Evolutionary conservation across 768 basidiomycete genomes (phyloP).

Genomic region (Clathrus columnatus): DNA sequence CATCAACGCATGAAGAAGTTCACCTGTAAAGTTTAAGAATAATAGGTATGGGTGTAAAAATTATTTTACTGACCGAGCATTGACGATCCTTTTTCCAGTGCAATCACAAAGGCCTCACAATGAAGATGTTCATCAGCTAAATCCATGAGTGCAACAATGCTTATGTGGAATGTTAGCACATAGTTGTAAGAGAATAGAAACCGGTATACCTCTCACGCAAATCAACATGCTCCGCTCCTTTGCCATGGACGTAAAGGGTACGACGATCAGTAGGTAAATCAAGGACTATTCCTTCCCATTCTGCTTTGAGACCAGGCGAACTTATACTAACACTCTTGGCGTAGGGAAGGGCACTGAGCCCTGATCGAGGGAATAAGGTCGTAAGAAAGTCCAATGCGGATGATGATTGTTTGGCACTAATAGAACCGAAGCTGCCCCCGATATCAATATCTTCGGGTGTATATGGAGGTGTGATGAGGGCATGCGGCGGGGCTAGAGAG

Average conservation of each 20-base stretch:
- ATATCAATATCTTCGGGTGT: conserved; percentile 59
- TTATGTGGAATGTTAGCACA: conserved; percentile 27
- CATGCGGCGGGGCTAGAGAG: conserved; percentile 26
- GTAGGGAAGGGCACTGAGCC: conserved; percentile 57
- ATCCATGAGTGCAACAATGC: conserved; percentile 80
- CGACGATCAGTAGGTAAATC: conserved; percentile 47
- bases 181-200: neutral
- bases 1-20: conserved; percentile 82
- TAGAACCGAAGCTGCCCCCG: conserved; percentile 31
- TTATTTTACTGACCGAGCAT: conserved; percentile 33
- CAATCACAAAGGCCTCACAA: conserved; percentile 73
- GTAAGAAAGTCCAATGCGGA: conserved; percentile 73
- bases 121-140: conserved; percentile 77
- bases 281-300: conserved; percentile 73
- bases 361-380: conserved; percentile 68
- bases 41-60: neutral
- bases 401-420: conserved; percentile 38
- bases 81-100: conserved; percentile 63
- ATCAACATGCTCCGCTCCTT: conserved; percentile 70
- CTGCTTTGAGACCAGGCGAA: conserved; percentile 54
- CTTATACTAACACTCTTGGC: conserved; percentile 69
- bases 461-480: conserved; percentile 63
- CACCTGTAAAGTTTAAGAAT: conserved; percentile 23
- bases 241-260: conserved; percentile 80
- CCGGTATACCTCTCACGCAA: conserved; percentile 72